Evolutionary conservation across 2,329 filamentous ascomycete genomes (phyloP).

Genomic region (Hymenoscyphus repandus): DNA sequence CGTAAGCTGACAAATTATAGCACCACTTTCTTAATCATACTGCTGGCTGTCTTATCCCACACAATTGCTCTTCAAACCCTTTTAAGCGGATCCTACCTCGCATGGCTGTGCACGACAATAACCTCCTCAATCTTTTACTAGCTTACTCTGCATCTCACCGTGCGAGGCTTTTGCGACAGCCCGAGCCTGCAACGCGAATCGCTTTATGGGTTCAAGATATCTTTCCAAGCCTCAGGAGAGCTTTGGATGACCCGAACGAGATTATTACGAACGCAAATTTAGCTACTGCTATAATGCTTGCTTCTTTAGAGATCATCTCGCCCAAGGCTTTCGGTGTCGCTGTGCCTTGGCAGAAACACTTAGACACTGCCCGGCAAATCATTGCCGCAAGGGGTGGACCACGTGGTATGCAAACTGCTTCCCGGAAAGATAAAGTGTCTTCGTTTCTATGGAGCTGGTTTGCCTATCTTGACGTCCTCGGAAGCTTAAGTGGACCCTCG

Average conservation of each 20-base stretch:
- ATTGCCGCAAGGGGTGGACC: conserved; percentile 62
- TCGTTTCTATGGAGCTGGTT: conserved; percentile 80
- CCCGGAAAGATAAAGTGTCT: conserved; percentile 52
- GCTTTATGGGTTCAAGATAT: conserved; percentile 75
- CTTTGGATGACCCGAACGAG: conserved; percentile 55
- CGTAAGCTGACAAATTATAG: conserved; percentile 20
- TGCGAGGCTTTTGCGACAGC: conserved; percentile 66
- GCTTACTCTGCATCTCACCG: conserved; percentile 83
- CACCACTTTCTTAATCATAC: conserved; percentile 74
- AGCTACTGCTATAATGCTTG: conserved; percentile 79
- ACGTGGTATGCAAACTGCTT: conserved; percentile 41
- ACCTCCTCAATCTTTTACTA: conserved; percentile 70
- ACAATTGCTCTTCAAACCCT: conserved; percentile 48
- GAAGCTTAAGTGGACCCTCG: conserved; percentile 58
- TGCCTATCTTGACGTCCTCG: conserved; percentile 76
- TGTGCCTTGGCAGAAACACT: conserved; percentile 75
- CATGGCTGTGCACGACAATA: conserved; percentile 64
- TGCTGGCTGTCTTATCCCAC: conserved; percentile 52
- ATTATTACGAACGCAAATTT: conserved; percentile 68
- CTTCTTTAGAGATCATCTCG: conserved; percentile 77
- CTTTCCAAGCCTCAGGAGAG: conserved; percentile 65
- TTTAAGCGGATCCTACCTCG: conserved; percentile 45
- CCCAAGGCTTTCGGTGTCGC: conserved; percentile 76
- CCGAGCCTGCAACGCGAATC: conserved; percentile 71
- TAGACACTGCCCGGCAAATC: conserved; percentile 69